A percentile compares a stretch with the other conserved stretches of the same genome.
Conservation (phyloP, 2,329 filamentous ascomycete species). For the Hortaea sp. region DNA sequence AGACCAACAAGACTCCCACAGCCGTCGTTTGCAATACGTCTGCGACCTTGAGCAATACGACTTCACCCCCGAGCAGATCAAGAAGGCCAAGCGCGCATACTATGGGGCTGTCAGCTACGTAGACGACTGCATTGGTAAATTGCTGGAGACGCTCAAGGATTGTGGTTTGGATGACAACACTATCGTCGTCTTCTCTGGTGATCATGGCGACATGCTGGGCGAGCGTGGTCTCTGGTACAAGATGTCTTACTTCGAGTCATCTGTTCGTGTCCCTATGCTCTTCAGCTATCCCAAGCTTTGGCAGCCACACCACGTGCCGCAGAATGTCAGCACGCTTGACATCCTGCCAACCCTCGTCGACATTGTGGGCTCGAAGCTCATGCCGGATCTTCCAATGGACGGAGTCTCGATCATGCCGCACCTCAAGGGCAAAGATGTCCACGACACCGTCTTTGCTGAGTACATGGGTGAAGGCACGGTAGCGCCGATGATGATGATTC, state of each 20-base stretch:
- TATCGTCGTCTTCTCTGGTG: slow-evolving; percentile 83
- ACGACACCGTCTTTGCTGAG: slow-evolving; percentile 86
- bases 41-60: slow-evolving; percentile 78
- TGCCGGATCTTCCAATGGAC: slow-evolving; percentile 70
- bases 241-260: slow-evolving; percentile 94
- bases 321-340: slow-evolving; percentile 87
- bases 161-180: slow-evolving; percentile 76
- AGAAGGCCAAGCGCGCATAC: slow-evolving; percentile 75
- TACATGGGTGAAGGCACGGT: slow-evolving; percentile 92
- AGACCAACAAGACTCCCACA: slow-evolving; percentile 77
- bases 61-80: slow-evolving; percentile 77
- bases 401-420: slow-evolving; percentile 74
- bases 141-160: slow-evolving; percentile 66
- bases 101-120: slow-evolving; percentile 91
- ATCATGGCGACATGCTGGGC: slow-evolving; percentile 93
- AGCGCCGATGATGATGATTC: slow-evolving; percentile 87
- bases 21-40: slow-evolving; percentile 74
- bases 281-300: slow-evolving; percentile 72
- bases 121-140: slow-evolving; percentile 79
- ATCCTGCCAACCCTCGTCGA: slow-evolving; percentile 82
- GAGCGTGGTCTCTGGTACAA: slow-evolving; percentile 93
- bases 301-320: slow-evolving; percentile 60
- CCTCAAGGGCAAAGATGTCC: slow-evolving; percentile 54
- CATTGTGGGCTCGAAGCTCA: slow-evolving; percentile 61
- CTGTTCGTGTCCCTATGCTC: slow-evolving; percentile 78